A percentile compares a stretch with the other conserved stretches of the same genome.
phyloP scores from a whole-genome alignment of 2,329 filamentous ascomycete species.

The Diaporthe sp. region DNA sequence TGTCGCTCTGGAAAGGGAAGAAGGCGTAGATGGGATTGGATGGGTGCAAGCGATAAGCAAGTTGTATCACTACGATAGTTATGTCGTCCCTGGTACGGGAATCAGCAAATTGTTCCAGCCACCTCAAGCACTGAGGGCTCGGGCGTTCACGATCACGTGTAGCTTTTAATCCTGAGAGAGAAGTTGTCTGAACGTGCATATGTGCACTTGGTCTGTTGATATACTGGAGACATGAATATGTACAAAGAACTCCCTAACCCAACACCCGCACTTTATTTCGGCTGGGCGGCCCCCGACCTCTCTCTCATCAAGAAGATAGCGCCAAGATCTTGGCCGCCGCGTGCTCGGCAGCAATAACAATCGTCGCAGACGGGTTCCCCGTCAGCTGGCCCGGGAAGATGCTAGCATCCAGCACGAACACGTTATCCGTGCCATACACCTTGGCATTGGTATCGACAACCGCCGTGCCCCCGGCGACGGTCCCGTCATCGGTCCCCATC shows the following conservation, averaged over 20 bases:
- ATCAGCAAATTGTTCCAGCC: neutral
- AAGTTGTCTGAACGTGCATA: neutral
- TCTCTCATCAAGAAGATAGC: neutral
- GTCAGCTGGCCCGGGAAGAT: constrained; percentile 40
- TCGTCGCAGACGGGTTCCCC: constrained; percentile 36
- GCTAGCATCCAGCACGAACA: constrained; percentile 40
- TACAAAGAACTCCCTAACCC: constrained; percentile 7
- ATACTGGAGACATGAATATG: neutral
- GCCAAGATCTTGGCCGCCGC: constrained; percentile 38
- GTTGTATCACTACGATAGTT: neutral
- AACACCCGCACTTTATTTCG: too few relatives aligned
- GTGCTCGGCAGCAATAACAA: constrained; percentile 37
- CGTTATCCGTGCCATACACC: constrained; percentile 41
- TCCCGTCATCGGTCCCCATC: constrained; percentile 38
- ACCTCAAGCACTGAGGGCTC: too few relatives aligned
- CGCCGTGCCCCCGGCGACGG: constrained; percentile 32
- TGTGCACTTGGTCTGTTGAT: constrained; percentile 17
- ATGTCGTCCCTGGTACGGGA: neutral
- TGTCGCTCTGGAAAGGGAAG: neutral
- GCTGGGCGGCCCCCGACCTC: neutral
- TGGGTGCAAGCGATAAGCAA: neutral
- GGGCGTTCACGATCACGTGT: neutral
- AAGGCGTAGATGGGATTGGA: neutral
- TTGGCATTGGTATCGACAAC: constrained; percentile 39
- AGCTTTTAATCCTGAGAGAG: too few relatives aligned